phyloP scores from a whole-genome alignment of 768 basidiomycete genomes.

The Tricholoma furcatifolium region DNA sequence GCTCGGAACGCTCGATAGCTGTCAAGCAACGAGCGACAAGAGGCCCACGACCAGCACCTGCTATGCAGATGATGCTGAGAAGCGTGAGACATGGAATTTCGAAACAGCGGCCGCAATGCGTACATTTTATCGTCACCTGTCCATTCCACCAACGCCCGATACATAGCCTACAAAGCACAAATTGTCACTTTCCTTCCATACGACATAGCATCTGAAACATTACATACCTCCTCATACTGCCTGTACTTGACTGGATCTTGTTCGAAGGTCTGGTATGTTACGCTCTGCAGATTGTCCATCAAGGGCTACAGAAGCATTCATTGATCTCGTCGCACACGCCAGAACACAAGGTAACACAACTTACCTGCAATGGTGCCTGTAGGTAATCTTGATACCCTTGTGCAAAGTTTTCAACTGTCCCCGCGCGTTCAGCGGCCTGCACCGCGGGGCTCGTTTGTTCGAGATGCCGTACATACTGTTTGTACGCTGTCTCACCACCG shows the following conservation, averaged over 20 bases:
- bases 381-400: conserved; percentile 94
- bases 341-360: conserved; percentile 6
- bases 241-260: conserved; percentile 96
- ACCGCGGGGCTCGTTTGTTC: conserved; percentile 75
- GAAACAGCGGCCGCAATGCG: conserved; percentile 25
- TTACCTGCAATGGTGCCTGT: conserved; percentile 89
- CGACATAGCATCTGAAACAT: not conserved
- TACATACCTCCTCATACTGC: conserved; percentile 85
- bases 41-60: conserved; percentile 94
- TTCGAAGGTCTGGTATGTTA: conserved; percentile 97
- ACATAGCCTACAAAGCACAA: conserved; percentile 62
- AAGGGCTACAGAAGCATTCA: conserved; percentile 59
- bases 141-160: conserved; percentile 74
- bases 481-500: conserved; percentile 86
- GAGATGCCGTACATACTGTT: conserved; percentile 83
- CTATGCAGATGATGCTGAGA: conserved; percentile 79
- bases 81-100: conserved; percentile 4
- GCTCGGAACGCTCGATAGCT: conserved; percentile 68
- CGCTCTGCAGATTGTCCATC: conserved; percentile 95
- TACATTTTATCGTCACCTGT: conserved; percentile 61
- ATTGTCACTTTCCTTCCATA: conserved; percentile 9
- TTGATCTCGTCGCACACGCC: not conserved
- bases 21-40: conserved; percentile 81
- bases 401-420: conserved; percentile 87
- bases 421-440: conserved; percentile 59